Conservation (phyloP, 2,329 filamentous ascomycete species). For the Paecilomyces variotii region DNA sequence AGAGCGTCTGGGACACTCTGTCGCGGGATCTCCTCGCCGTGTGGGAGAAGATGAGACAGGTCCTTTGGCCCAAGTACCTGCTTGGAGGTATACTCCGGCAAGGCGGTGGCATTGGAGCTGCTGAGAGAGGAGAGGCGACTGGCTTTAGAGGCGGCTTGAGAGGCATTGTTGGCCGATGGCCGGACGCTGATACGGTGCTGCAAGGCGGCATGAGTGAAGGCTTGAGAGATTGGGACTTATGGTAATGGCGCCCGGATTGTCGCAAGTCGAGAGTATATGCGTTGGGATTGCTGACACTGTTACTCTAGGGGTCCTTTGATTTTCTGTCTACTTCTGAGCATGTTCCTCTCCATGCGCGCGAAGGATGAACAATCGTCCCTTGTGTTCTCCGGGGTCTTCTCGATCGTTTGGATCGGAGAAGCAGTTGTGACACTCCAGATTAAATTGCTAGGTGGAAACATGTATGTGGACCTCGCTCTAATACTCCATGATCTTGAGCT, state of each 20-base stretch:
- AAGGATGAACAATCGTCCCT: conserved; percentile 71
- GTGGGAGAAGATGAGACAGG: conserved; percentile 97
- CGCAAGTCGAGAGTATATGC: neutral
- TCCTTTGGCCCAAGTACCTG: conserved; percentile 91
- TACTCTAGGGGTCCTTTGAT: conserved; percentile 74
- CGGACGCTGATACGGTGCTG: conserved; percentile 58
- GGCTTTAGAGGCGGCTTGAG: conserved; percentile 43
- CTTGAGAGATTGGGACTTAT: conserved; percentile 93
- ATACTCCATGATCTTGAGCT: conserved; percentile 1
- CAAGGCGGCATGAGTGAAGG: conserved; percentile 77
- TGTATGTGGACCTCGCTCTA: conserved; percentile 54
- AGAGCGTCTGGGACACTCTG: conserved; percentile 95
- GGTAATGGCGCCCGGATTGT: conserved; percentile 37
- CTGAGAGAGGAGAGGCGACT: conserved; percentile 48
- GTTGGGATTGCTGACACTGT: conserved; percentile 9
- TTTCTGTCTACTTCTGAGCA: conserved; percentile 81
- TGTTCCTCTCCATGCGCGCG: conserved; percentile 79
- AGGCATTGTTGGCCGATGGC: conserved; percentile 55
- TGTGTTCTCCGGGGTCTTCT: conserved; percentile 94
- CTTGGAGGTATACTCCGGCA: conserved; percentile 59
- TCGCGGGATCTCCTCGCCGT: conserved; percentile 84
- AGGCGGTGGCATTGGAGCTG: conserved; percentile 46
- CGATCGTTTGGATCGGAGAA: conserved; percentile 93
- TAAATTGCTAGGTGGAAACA: conserved; percentile 89
- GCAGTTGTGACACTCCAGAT: conserved; percentile 97